Evolutionary conservation across 139 green algal genomes (phyloP).

Genomic region (Closterium sp.): DNA sequence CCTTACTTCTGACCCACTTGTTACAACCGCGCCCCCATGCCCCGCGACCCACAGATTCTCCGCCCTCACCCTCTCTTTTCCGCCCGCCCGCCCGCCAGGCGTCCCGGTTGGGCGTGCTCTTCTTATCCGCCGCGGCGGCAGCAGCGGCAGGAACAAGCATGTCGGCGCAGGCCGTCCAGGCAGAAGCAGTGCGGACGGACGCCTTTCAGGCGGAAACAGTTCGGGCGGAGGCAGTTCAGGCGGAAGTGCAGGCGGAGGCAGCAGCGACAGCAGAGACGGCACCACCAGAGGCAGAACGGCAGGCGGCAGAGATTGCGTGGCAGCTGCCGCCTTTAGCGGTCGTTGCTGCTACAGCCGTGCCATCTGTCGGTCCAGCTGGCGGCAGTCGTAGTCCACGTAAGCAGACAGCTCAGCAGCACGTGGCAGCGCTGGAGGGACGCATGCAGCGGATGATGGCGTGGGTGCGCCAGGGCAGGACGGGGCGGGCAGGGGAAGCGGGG

Average conservation of each 20-base stretch:
- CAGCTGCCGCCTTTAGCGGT: not conserved
- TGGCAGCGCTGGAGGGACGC: not conserved
- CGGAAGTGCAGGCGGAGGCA: not conserved
- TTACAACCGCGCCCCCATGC: not conserved
- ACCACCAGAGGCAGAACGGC: not conserved
- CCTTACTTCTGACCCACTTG: not conserved
- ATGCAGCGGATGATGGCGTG: not conserved
- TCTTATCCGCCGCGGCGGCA: not conserved
- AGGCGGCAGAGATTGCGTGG: not conserved
- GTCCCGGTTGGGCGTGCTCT: not conserved
- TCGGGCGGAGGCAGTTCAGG: not conserved
- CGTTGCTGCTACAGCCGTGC: not conserved
- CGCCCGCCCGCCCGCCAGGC: not conserved
- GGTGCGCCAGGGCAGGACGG: not conserved
- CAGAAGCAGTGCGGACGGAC: not conserved
- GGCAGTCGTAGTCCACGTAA: not conserved
- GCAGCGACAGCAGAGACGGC: not conserved
- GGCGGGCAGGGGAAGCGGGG: too few relatives aligned
- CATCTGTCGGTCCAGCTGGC: not conserved
- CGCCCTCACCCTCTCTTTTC: not conserved
- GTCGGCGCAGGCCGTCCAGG: not conserved
- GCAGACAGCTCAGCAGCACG: not conserved
- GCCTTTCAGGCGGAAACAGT: not conserved
- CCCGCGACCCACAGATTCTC: too few relatives aligned
- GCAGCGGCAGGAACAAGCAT: not conserved